These are phyloP conservation scores for Pseudopyricularia javanii DNA, from an alignment of 2,329 filamentous ascomycete species.

Conservation along the genomic window DNA sequence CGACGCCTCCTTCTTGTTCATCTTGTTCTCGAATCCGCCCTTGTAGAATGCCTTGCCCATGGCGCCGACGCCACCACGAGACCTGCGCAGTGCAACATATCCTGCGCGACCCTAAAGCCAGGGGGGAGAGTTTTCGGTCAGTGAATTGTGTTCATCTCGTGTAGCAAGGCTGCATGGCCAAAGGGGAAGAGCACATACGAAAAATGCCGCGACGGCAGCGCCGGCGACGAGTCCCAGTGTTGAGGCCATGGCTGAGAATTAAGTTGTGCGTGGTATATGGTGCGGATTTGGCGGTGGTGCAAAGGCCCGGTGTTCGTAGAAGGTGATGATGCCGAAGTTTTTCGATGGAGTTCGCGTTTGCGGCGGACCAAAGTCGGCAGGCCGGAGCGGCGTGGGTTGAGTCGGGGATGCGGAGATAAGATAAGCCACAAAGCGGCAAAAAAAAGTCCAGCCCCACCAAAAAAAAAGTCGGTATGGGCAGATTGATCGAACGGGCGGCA, in stretches of 20 bases:
- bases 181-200: slow-evolving; percentile 26
- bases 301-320: not conserved
- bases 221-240: slow-evolving; percentile 46
- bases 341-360: not conserved
- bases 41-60: slow-evolving; percentile 94
- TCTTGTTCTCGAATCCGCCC: slow-evolving; percentile 91
- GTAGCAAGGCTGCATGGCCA: not conserved
- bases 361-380: not conserved
- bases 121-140: slow-evolving; percentile 8
- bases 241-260: slow-evolving; percentile 36
- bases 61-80: slow-evolving; percentile 62
- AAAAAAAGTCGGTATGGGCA: slow-evolving; percentile 6
- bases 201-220: slow-evolving; percentile 52
- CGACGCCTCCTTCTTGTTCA: slow-evolving; percentile 84
- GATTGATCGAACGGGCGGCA: not conserved
- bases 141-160: slow-evolving; percentile 1
- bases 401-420: not conserved
- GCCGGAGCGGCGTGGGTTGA: not conserved
- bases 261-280: not conserved
- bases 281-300: not conserved
- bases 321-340: not conserved
- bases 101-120: slow-evolving; percentile 78
- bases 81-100: slow-evolving; percentile 76
- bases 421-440: not conserved
- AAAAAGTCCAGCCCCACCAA: slow-evolving; percentile 6